A percentile compares a stretch with the other conserved stretches of the same genome.
phyloP scores from a whole-genome alignment of 345 rosid species.

The Rhodamnia rubescens region DNA sequence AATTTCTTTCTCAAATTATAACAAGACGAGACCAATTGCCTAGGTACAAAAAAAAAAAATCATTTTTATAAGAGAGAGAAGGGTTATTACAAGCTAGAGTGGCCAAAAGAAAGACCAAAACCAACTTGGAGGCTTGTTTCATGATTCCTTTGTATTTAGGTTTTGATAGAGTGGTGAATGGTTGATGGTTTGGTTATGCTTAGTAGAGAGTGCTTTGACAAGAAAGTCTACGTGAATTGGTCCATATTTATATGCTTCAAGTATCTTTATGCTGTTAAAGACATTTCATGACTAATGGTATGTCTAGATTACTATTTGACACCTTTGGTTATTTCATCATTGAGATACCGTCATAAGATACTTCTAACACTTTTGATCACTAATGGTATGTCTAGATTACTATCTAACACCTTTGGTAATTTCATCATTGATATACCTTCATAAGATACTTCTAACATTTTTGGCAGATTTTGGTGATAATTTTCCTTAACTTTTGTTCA shows the following conservation, averaged over 20 bases:
- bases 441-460: no score
- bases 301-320: neutral
- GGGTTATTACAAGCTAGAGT: neutral
- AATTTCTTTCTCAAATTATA: neutral
- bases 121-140: neutral
- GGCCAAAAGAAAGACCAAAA: neutral
- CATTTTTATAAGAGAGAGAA: no score
- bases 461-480: neutral
- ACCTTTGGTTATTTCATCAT: neutral
- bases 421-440: no score
- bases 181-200: neutral
- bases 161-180: neutral
- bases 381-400: no score
- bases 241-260: neutral
- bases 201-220: neutral
- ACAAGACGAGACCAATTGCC: neutral
- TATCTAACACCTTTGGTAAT: no score
- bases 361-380: neutral
- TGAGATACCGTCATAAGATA: neutral
- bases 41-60: neutral
- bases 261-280: neutral
- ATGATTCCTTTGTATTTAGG: neutral
- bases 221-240: neutral
- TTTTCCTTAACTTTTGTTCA: neutral
- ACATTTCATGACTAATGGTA: neutral